Evolutionary conservation across 306 rosid species (phyloP).

Genomic region (Alnus rubra): DNA sequence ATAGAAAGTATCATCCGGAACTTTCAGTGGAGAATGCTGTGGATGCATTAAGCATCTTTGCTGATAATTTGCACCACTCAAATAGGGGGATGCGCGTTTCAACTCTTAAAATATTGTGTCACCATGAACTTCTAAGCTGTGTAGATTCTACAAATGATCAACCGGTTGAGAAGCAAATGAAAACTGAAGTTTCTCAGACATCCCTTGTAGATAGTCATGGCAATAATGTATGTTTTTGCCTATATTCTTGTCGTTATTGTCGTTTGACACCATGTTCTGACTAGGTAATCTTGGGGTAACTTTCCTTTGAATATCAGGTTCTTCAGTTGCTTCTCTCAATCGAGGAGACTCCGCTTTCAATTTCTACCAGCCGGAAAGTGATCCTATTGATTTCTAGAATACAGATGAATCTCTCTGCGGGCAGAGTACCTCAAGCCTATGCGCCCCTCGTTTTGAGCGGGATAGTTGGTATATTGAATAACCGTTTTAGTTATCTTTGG

Average conservation of each 20-base stretch:
- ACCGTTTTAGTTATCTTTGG: slow-evolving; percentile 78
- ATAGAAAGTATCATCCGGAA: slow-evolving; percentile 48
- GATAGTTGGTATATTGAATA: slow-evolving; percentile 71
- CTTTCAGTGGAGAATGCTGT: slow-evolving; percentile 40
- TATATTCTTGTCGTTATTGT: slow-evolving; percentile 18
- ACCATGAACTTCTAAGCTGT: slow-evolving; percentile 45
- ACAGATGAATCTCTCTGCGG: slow-evolving; percentile 71
- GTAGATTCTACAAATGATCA: slow-evolving; percentile 44
- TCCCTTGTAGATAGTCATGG: slow-evolving; percentile 25
- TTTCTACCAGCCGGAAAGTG: slow-evolving; percentile 68
- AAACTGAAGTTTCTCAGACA: slow-evolving; percentile 47
- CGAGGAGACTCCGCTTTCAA: slow-evolving; percentile 75
- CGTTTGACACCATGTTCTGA: slow-evolving; percentile 23
- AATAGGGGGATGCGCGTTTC: slow-evolving; percentile 70
- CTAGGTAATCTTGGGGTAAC: slow-evolving; percentile 9
- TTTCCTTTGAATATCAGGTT: slow-evolving; percentile 59
- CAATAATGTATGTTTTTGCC: slow-evolving; percentile 53
- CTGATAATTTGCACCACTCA: slow-evolving; percentile 64
- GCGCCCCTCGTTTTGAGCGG: slow-evolving; percentile 67
- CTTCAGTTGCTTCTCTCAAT: slow-evolving; percentile 65
- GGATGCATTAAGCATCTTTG: slow-evolving; percentile 51
- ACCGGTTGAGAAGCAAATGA: slow-evolving; percentile 52
- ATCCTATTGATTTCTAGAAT: slow-evolving; percentile 69
- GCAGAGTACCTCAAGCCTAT: slow-evolving; percentile 59
- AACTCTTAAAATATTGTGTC: slow-evolving; percentile 71